phyloP scores from a whole-genome alignment of 2,329 filamentous ascomycete species.

The Fonsecaea erecta region DNA sequence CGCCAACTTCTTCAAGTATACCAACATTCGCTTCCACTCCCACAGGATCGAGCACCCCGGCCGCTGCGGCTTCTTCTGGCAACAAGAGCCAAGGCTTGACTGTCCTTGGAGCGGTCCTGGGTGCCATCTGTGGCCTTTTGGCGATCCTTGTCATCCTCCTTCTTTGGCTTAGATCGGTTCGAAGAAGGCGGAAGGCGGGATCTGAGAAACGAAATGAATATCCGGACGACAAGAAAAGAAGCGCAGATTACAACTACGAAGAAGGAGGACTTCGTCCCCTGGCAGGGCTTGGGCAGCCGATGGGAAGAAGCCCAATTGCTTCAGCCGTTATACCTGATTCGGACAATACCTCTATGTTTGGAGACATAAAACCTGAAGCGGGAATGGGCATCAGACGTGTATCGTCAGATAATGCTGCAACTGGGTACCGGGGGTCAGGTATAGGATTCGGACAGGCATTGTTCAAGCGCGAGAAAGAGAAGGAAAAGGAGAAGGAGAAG shows the following conservation, averaged over 20 bases:
- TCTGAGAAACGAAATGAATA: constrained; percentile 56
- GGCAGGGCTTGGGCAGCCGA: constrained; percentile 49
- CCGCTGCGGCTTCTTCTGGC: constrained; percentile 42
- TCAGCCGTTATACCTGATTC: constrained; percentile 41
- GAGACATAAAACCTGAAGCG: constrained; percentile 41
- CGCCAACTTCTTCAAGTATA: constrained; percentile 37
- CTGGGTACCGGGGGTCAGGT: constrained; percentile 27
- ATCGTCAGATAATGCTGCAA: constrained; percentile 28
- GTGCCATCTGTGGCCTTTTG: constrained; percentile 76
- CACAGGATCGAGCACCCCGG: constrained; percentile 42
- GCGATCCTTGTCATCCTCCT: constrained; percentile 73
- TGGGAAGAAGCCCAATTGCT: constrained; percentile 50
- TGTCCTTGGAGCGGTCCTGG: constrained; percentile 80
- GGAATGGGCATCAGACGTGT: constrained; percentile 41
- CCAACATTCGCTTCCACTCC: constrained; percentile 39
- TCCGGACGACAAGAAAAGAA: constrained; percentile 60
- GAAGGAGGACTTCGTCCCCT: constrained; percentile 52
- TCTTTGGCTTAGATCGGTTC: constrained; percentile 66
- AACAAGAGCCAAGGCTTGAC: constrained; percentile 51
- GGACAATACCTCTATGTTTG: constrained; percentile 45
- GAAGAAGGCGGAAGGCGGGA: constrained; percentile 56
- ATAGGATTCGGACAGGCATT: constrained; percentile 32
- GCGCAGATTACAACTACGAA: constrained; percentile 47
- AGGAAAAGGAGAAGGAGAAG: constrained; percentile 32
- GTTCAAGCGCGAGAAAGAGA: constrained; percentile 35